Conservation (phyloP, 2,329 filamentous ascomycete species). For the Ophiostoma pallidulum region DNA sequence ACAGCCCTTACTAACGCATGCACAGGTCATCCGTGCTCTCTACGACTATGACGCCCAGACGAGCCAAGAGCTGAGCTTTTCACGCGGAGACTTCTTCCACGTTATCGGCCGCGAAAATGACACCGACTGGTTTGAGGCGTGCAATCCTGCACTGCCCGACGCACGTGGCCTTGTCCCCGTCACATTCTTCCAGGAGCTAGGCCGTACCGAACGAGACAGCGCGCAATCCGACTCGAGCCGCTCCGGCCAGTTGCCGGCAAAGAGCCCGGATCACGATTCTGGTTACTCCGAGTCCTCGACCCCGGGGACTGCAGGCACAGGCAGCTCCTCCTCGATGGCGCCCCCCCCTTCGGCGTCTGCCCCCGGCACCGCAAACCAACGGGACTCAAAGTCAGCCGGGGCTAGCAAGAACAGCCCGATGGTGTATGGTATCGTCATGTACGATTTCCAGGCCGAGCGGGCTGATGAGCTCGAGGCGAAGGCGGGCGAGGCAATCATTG, state of each 20-base stretch:
- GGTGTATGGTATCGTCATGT: constrained; percentile 95
- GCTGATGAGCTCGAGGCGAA: constrained; percentile 96
- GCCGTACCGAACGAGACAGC: constrained; percentile 86
- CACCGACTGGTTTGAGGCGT: constrained; percentile 94
- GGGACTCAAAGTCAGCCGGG: constrained; percentile 39
- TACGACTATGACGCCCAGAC: constrained; percentile 81
- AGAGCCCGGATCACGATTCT: constrained; percentile 74
- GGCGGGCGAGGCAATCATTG: constrained; percentile 91
- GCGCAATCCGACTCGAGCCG: constrained; percentile 53
- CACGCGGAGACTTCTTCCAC: constrained; percentile 94
- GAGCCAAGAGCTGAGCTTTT: constrained; percentile 76
- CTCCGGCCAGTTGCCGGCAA: constrained; percentile 37
- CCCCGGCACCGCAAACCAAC: constrained; percentile 30
- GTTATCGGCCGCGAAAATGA: constrained; percentile 95
- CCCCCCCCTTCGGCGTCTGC: constrained; percentile 18
- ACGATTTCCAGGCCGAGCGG: constrained; percentile 89
- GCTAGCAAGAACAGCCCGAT: constrained; percentile 60
- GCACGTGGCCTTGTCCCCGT: constrained; percentile 89
- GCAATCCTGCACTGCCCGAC: constrained; percentile 81
- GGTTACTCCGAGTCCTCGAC: constrained; percentile 61
- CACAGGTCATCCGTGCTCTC: constrained; percentile 88
- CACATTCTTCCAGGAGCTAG: constrained; percentile 83
- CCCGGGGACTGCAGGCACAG: constrained; percentile 9
- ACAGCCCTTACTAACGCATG: neutral
- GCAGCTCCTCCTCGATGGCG: constrained; percentile 6